A percentile compares a stretch with the other conserved stretches of the same genome.
Conservation (phyloP, 441 rosid genomes). For the California macrophylla region DNA sequence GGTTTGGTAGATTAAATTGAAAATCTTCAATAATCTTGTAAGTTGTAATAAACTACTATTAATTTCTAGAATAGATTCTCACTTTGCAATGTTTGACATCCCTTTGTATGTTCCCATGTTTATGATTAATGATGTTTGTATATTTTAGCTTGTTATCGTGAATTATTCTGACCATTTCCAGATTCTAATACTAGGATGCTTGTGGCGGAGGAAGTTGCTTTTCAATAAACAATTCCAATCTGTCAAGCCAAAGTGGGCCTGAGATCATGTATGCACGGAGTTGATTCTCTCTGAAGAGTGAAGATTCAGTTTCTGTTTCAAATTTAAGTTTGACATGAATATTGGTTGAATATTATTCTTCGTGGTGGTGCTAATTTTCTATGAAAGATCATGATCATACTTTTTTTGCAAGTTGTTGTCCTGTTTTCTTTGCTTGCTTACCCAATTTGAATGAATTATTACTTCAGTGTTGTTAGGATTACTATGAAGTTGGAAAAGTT, state of each 20-base stretch:
- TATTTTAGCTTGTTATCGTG: neutral
- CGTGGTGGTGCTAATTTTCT: neutral
- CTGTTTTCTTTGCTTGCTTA: neutral
- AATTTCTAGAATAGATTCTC: constrained; percentile 2
- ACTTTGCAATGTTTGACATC: neutral
- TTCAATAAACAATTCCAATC: constrained; percentile 41
- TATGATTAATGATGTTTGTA: neutral
- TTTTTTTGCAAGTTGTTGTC: neutral
- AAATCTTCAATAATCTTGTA: neutral
- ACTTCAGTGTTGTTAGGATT: neutral
- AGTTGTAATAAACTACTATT: neutral
- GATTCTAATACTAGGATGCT: constrained; percentile 46
- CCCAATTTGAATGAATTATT: neutral
- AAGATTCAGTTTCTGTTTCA: neutral
- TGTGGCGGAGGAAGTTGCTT: constrained; percentile 76
- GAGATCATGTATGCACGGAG: constrained; percentile 57
- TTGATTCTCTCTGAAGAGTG: constrained; percentile 15
- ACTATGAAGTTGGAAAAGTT: neutral
- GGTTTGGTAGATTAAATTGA: constrained; percentile 4
- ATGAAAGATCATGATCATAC: neutral
- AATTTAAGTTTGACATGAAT: neutral
- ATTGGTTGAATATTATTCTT: constrained; percentile 4
- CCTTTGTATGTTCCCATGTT: neutral
- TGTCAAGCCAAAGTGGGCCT: constrained; percentile 34
- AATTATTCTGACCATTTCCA: constrained; percentile 17